phyloP scores from a whole-genome alignment of 805 yeast genomes.

The Monosporozyma aerobia region DNA sequence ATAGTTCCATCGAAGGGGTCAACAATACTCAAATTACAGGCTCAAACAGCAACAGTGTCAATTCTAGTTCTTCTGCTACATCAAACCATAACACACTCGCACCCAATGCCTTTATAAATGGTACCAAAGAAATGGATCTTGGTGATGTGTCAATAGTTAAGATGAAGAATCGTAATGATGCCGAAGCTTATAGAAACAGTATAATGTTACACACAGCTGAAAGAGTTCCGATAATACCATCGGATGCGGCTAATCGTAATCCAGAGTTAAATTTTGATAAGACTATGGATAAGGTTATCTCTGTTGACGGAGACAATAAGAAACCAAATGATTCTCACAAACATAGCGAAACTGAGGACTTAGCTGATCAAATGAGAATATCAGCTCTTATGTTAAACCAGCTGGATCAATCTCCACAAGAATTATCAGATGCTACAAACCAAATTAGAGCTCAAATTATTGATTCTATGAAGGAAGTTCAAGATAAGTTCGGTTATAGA shows the following conservation, averaged over 20 bases:
- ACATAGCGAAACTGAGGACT: constrained; percentile 35
- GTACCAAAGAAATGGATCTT: constrained; percentile 48
- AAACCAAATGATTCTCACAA: constrained; percentile 8
- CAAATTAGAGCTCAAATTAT: constrained; percentile 66
- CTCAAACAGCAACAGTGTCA: background rate
- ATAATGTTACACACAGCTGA: constrained; percentile 33
- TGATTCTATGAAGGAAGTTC: constrained; percentile 67
- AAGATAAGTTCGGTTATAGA: constrained; percentile 49
- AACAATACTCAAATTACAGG: background rate
- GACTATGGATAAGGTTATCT: constrained; percentile 24
- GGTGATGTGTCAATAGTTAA: constrained; percentile 65
- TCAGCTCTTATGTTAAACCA: constrained; percentile 94
- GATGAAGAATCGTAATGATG: constrained; percentile 40
- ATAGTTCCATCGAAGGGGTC: background rate
- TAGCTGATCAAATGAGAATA: constrained; percentile 90
- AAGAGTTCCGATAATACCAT: constrained; percentile 33
- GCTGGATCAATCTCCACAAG: constrained; percentile 54
- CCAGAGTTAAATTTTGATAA: constrained; percentile 33
- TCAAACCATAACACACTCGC: background rate
- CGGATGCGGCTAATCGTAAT: constrained; percentile 28
- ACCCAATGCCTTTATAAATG: constrained; percentile 15
- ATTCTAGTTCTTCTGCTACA: background rate
- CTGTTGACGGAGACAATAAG: background rate
- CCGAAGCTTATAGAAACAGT: constrained; percentile 35
- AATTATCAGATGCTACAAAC: constrained; percentile 38